Base-by-base conservation (phyloP, 495 filamentous ascomycete species). In the Daldinia concentrica region DNA sequence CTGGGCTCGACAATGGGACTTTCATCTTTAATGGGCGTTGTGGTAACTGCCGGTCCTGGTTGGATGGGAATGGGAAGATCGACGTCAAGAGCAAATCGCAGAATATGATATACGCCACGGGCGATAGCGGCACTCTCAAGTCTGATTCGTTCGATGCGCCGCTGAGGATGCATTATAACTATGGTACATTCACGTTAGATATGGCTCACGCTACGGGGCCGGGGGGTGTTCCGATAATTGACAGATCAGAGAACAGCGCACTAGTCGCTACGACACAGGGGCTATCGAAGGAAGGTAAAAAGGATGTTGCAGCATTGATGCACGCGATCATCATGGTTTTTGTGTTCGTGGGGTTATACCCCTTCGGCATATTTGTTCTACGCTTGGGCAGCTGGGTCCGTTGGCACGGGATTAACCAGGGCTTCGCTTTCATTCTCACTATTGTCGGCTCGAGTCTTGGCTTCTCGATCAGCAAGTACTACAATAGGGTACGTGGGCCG, bases 71-170 rank as follows among this genome's bases (percentile, higher is more conserved):
- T 24, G 80, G 81, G 17, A 77, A 69, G 19, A 68, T 86, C 26
- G 76, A 84, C 68, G 70, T 81, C 2, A 71, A 59, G 32, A 80
- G 72, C 50, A 79, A 74, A 1, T 52, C 75, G 0, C 79, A 85
- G 57, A 70, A 79, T 12, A 86, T 89, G 78, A 85, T 89, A 57
- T 90, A 85, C 71, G 89, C 85, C n/a, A 73, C 84, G 12, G 89
- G 89, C 11, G 81, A 83, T 30, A 68, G 69, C 29, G 63, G 69
- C 30, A 36, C 58, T 32, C 65, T 86, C 8, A 75, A 76, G 9
- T 80, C 77, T 27, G 77, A 88, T 73, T 75, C 78, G 30, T 68
- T 68, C 1, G 70, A 78, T 11, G 86, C 82, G 0, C 76, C 71
- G n/a, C 75, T 88, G 6, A 78, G 82, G 37, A 78, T 85, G n/a